phyloP scores from a whole-genome alignment of 2,329 filamentous ascomycete species.

The Cladophialophora exuberans region DNA sequence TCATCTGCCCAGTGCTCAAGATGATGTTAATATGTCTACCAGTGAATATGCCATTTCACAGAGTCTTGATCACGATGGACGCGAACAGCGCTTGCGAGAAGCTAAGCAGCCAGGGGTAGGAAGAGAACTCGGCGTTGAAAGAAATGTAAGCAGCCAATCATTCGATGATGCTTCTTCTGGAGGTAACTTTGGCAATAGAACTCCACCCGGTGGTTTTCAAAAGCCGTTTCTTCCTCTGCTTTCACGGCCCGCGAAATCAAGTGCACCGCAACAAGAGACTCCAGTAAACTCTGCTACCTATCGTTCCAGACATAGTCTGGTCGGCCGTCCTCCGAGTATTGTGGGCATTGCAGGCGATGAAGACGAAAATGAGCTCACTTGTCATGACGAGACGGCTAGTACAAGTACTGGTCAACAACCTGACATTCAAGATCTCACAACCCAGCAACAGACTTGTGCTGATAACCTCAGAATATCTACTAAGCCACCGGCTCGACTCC shows the following conservation, averaged over 20 bases:
- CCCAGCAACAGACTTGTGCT: too few relatives aligned
- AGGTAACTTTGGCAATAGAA: conserved; percentile 13
- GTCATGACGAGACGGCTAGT: too few relatives aligned
- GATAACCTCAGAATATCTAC: too few relatives aligned
- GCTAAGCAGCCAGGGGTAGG: background rate
- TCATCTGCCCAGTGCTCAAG: background rate
- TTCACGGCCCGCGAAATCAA: too few relatives aligned
- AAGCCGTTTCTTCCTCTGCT: too few relatives aligned
- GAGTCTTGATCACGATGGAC: background rate
- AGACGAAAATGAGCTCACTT: too few relatives aligned
- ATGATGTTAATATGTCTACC: background rate
- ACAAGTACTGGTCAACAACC: too few relatives aligned
- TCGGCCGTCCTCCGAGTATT: too few relatives aligned
- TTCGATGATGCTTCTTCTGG: conserved; percentile 1
- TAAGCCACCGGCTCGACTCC: background rate
- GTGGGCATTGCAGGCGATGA: background rate
- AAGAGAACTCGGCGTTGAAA: background rate
- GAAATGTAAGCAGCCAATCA: conserved; percentile 7
- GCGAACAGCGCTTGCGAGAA: conserved; percentile 8
- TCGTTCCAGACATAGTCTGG: too few relatives aligned
- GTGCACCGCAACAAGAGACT: background rate
- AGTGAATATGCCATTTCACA: background rate
- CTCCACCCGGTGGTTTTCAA: background rate
- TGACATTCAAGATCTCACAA: too few relatives aligned
- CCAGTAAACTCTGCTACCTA: background rate